Evolutionary conservation across 2,329 filamentous ascomycete species (phyloP).

Genomic region (Pseudopyricularia cyperi): DNA sequence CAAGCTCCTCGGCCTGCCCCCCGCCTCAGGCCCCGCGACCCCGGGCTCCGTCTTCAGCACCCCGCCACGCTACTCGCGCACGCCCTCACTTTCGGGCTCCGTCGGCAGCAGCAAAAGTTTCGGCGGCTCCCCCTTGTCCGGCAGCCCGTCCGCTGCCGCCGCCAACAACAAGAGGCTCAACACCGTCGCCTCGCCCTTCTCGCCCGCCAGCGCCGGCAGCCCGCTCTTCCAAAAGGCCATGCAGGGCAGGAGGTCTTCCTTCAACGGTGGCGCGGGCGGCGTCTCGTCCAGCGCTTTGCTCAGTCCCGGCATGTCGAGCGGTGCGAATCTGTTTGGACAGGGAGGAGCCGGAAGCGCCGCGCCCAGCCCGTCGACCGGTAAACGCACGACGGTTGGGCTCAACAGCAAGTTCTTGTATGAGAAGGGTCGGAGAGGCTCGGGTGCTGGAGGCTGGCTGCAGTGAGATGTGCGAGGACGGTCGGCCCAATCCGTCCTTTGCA

Average conservation of each 20-base stretch:
- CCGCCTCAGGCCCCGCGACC: constrained; percentile 47
- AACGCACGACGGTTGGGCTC: constrained; percentile 60
- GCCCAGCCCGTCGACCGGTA: constrained; percentile 52
- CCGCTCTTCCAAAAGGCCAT: constrained; percentile 58
- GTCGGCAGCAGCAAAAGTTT: constrained; percentile 42
- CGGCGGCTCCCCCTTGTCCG: constrained; percentile 42
- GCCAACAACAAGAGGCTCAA: constrained; percentile 21
- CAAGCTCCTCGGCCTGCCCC: constrained; percentile 66
- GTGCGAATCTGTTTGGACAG: constrained; percentile 32
- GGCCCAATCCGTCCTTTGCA: too few relatives aligned
- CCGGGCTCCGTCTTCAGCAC: constrained; percentile 67
- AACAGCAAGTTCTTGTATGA: constrained; percentile 97
- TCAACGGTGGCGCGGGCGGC: constrained; percentile 23
- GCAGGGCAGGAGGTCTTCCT: constrained; percentile 46
- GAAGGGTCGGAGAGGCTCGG: constrained; percentile 49
- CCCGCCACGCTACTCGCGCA: constrained; percentile 74
- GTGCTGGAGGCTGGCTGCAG: constrained; percentile 13
- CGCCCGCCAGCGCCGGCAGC: constrained; percentile 18
- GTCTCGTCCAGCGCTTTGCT: not conserved
- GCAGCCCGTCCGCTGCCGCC: constrained; percentile 16
- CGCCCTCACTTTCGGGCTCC: constrained; percentile 51
- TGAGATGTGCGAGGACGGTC: not conserved
- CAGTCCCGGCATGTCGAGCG: constrained; percentile 26
- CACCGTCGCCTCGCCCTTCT: constrained; percentile 30
- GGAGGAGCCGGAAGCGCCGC: constrained; percentile 33